These are phyloP conservation scores for Saturnispora quitensis DNA, from an alignment of 805 yeast species.

Conservation along the genomic window DNA sequence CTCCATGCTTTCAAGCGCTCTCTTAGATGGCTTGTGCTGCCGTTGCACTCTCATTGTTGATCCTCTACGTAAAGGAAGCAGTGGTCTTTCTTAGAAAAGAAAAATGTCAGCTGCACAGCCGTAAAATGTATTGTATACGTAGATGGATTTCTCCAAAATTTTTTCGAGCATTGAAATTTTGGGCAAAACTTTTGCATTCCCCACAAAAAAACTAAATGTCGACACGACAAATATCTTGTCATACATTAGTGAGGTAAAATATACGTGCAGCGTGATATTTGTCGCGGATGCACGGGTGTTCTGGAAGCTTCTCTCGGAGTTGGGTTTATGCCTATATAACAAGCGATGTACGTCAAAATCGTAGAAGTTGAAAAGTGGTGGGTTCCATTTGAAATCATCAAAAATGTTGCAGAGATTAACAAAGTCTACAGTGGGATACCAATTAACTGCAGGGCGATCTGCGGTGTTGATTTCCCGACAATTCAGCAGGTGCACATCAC, in stretches of 20 bases:
- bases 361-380: not conserved
- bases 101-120: not conserved
- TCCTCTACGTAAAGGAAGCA: not conserved
- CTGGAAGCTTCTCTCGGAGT: conserved; percentile 3
- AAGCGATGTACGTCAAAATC: not conserved
- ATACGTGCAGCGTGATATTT: not conserved
- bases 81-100: not conserved
- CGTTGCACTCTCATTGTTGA: not conserved
- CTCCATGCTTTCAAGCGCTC: not conserved
- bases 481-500: not conserved
- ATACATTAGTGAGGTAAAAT: too few relatives aligned
- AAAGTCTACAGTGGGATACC: not conserved
- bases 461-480: not conserved
- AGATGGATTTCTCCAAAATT: not conserved
- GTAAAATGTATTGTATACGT: not conserved
- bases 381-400: not conserved
- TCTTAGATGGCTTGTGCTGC: not conserved
- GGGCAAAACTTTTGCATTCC: not conserved
- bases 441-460: not conserved
- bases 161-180: not conserved
- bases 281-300: not conserved
- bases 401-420: not conserved
- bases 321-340: not conserved
- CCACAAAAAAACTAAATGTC: not conserved
- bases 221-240: not conserved